Evolutionary conservation across 148 eudicot genomes (phyloP).

Genomic region (Rhododendron griersonianum): DNA sequence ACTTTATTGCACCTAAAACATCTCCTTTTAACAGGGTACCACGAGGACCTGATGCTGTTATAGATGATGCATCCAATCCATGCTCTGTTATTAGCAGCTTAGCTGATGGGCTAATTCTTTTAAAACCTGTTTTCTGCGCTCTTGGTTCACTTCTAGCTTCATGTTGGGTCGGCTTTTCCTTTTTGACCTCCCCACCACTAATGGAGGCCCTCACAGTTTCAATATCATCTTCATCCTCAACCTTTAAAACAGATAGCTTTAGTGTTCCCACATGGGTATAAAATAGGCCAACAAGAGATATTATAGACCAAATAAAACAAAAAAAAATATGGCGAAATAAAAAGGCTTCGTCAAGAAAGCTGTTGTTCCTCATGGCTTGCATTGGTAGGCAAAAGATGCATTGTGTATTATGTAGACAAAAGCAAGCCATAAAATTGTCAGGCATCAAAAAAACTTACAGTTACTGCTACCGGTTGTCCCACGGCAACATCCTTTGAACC

Average conservation of each 20-base stretch:
- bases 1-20: conserved; percentile 78
- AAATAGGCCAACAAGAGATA: background rate
- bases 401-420: background rate
- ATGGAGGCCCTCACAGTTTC: conserved; percentile 51
- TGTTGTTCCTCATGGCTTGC: background rate
- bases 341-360: background rate
- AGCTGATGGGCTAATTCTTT: conserved; percentile 88
- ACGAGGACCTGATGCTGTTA: conserved; percentile 86
- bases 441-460: conserved; percentile 46
- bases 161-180: conserved; percentile 44
- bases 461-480: conserved; percentile 82
- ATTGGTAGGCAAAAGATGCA: background rate
- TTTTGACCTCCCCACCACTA: conserved; percentile 28
- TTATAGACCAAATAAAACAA: background rate
- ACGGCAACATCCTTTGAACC: conserved; percentile 83
- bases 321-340: background rate
- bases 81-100: conserved; percentile 71
- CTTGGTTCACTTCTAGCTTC: conserved; percentile 30
- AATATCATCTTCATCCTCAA: conserved; percentile 74
- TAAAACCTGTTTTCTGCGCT: conserved; percentile 36
- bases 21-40: conserved; percentile 91
- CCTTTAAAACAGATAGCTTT: conserved; percentile 40
- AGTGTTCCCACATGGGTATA: background rate
- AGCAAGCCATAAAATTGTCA: background rate
- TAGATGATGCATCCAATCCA: conserved; percentile 70